These are phyloP conservation scores for Eimeria sp. DNA, from an alignment of 169 alveolate genomes.

Conservation along the genomic window DNA sequence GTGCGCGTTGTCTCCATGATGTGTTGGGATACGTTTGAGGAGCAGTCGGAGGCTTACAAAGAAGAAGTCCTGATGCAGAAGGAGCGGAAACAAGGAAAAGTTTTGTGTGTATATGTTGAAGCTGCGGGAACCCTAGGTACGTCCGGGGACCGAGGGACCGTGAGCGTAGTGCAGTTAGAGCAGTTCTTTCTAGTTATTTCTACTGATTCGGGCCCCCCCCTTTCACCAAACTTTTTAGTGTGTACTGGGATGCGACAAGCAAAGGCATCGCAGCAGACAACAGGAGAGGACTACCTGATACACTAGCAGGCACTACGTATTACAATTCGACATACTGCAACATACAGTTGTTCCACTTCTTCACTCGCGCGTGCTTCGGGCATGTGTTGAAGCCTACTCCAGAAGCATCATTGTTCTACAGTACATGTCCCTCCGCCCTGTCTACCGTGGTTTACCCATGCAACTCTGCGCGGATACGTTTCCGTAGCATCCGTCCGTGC, in stretches of 20 bases:
- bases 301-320: neutral
- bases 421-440: too few species aligned
- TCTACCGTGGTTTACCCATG: neutral
- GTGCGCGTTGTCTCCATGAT: conserved; percentile 91
- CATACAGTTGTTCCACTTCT: too few species aligned
- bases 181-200: neutral
- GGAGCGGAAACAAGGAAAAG: conserved; percentile 64
- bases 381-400: neutral
- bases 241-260: neutral
- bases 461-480: neutral
- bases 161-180: neutral
- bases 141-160: neutral
- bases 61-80: conserved; percentile 39
- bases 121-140: conserved; percentile 76
- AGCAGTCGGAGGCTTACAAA: conserved; percentile 84
- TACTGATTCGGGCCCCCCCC: neutral
- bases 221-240: neutral
- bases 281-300: neutral
- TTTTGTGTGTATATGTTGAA: conserved; percentile 79
- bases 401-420: too few species aligned
- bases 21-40: conserved; percentile 89
- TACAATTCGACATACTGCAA: too few species aligned
- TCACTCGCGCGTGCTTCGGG: neutral
- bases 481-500: neutral
- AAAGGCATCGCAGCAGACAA: neutral